A percentile compares a stretch with the other conserved stretches of the same genome.
phyloP scores from a whole-genome alignment of 805 yeast genomes.

The Candida vartiovaarae region DNA sequence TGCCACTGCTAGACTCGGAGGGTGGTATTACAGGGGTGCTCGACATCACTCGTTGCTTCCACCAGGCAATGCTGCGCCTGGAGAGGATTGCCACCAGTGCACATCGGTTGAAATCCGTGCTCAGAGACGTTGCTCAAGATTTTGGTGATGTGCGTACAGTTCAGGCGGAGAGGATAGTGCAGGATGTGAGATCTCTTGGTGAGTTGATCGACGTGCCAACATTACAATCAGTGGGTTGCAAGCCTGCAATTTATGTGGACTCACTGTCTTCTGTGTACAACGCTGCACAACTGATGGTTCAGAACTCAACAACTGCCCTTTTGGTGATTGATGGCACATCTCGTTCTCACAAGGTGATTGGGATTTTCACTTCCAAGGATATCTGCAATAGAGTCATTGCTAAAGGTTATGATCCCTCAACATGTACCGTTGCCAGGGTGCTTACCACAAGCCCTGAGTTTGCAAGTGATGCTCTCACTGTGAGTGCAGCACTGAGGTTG shows the following conservation, averaged over 20 bases:
- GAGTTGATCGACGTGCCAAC: conserved; percentile 37
- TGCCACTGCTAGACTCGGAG: conserved; percentile 33
- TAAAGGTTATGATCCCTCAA: conserved; percentile 27
- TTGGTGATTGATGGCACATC: conserved; percentile 30
- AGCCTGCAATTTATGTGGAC: conserved; percentile 29
- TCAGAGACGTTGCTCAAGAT: conserved; percentile 25
- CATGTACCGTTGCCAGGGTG: conserved; percentile 34
- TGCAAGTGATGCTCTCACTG: conserved; percentile 32
- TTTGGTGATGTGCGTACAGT: conserved; percentile 19
- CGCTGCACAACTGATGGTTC: conserved; percentile 35
- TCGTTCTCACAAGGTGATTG: conserved; percentile 30
- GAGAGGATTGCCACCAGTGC: conserved; percentile 35
- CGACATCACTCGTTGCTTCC: conserved; percentile 40
- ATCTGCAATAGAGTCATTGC: conserved; percentile 36
- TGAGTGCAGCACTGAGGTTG: conserved; percentile 36
- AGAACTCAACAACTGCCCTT: conserved; percentile 34
- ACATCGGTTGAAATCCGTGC: conserved; percentile 23
- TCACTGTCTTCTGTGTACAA: conserved; percentile 29
- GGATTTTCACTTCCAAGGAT: conserved; percentile 41
- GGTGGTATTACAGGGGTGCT: conserved; percentile 35
- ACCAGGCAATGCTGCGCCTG: conserved; percentile 37
- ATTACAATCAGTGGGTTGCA: conserved; percentile 19
- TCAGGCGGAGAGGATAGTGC: conserved; percentile 21
- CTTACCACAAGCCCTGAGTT: conserved; percentile 41
- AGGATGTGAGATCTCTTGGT: conserved; percentile 32